phyloP scores from a whole-genome alignment of 345 rosid genomes.

The Crucihimalaya himalaica region DNA sequence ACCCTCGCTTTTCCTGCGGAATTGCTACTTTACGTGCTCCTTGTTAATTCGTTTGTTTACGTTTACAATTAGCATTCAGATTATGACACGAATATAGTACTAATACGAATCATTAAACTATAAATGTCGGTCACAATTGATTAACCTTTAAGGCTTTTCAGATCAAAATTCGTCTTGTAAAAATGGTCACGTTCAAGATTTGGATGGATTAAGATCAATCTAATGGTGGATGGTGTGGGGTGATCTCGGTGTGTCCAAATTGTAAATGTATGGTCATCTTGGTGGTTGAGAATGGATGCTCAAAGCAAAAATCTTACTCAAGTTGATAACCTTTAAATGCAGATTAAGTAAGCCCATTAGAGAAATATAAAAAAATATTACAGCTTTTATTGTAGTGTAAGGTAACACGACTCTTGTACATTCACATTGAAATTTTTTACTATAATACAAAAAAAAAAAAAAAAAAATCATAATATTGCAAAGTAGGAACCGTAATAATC shows the following conservation, averaged over 20 bases:
- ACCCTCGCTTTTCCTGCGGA: slow-evolving; percentile 13
- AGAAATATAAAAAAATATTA: too few species aligned
- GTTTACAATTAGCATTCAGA: not conserved
- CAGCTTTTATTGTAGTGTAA: not conserved
- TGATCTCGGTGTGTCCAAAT: not conserved
- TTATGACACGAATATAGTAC: too few species aligned
- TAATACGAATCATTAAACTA: too few species aligned
- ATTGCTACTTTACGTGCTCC: not conserved
- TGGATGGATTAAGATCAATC: too few species aligned
- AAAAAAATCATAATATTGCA: not conserved
- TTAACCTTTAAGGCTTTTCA: too few species aligned
- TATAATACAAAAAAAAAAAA: too few species aligned
- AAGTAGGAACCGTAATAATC: slow-evolving; percentile 18
- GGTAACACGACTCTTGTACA: not conserved
- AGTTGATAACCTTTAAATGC: not conserved
- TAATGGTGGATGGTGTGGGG: not conserved
- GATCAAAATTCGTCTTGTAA: too few species aligned
- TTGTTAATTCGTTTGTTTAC: not conserved
- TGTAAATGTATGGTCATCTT: not conserved
- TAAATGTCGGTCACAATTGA: too few species aligned
- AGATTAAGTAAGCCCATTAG: not conserved
- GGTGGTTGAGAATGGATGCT: not conserved
- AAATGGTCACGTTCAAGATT: too few species aligned
- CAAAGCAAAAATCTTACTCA: not conserved
- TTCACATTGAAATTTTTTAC: not conserved